phyloP scores from a whole-genome alignment of 129 eudicot genomes.

The Calendula officinalis region DNA sequence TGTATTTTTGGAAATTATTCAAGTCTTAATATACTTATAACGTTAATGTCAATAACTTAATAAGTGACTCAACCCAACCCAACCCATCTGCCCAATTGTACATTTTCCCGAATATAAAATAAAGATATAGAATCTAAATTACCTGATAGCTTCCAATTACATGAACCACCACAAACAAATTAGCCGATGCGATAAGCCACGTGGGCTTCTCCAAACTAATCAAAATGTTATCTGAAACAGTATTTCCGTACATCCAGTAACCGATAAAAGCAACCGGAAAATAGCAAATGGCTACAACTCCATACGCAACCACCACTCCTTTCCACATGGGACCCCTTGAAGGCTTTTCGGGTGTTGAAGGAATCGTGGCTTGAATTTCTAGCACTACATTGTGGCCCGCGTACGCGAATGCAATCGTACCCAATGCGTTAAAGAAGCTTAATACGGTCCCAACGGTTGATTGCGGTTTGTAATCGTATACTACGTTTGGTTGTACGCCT shows the following conservation, averaged over 20 bases:
- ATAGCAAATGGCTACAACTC: constrained; percentile 52
- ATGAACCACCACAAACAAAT: constrained; percentile 55
- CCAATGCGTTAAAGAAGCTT: constrained; percentile 52
- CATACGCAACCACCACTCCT: constrained; percentile 57
- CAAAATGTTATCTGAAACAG: constrained; percentile 45
- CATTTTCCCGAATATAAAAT: too few relatives aligned
- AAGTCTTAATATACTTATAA: too few relatives aligned
- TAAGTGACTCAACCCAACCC: too few relatives aligned
- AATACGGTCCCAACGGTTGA: constrained; percentile 34
- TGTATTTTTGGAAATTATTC: too few relatives aligned
- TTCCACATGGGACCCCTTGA: constrained; percentile 70
- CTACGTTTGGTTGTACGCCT: constrained; percentile 48
- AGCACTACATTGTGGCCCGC: constrained; percentile 65
- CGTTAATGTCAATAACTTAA: too few relatives aligned
- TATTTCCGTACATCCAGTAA: constrained; percentile 44
- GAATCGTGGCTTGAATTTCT: constrained; percentile 67
- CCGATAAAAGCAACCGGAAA: constrained; percentile 59
- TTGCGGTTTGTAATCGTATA: constrained; percentile 31
- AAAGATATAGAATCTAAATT: neutral
- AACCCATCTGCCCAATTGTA: too few relatives aligned
- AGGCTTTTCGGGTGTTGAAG: constrained; percentile 65
- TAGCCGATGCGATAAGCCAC: constrained; percentile 60
- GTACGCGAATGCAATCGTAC: constrained; percentile 59
- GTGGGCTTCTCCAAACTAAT: constrained; percentile 43
- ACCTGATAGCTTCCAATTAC: constrained; percentile 78